Percentiles rank a stretch among this genome's conserved stretches.
Evolutionary conservation across 352 stramenopile species (phyloP).

Genomic region (Elongisporangium anandrum): DNA sequence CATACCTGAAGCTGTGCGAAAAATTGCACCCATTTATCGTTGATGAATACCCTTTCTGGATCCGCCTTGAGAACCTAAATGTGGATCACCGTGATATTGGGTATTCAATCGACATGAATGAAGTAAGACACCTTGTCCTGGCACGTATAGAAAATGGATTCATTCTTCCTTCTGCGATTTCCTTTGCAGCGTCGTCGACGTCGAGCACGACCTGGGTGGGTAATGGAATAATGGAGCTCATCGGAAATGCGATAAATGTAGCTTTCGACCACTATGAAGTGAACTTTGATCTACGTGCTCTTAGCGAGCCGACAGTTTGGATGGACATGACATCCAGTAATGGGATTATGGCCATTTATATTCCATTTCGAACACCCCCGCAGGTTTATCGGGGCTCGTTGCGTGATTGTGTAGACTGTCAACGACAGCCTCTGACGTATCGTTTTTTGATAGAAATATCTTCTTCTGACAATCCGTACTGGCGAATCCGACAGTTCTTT

Average conservation of each 20-base stretch:
- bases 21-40: slow-evolving; percentile 24
- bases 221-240: slow-evolving; percentile 10
- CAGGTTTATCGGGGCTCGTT: slow-evolving; percentile 26
- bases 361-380: slow-evolving; percentile 32
- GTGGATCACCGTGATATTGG: slow-evolving; percentile 11
- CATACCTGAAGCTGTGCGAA: slow-evolving; percentile 34
- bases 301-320: slow-evolving; percentile 37
- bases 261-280: slow-evolving; percentile 15
- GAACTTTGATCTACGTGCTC: slow-evolving; percentile 41
- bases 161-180: too few species aligned
- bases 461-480: slow-evolving; percentile 13
- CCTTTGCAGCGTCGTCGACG: too few species aligned
- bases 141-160: too few species aligned
- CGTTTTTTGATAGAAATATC: slow-evolving; percentile 5
- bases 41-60: slow-evolving; percentile 29
- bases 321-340: slow-evolving; percentile 27
- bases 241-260: slow-evolving; percentile 12
- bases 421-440: slow-evolving; percentile 37
- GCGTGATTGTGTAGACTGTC: slow-evolving; percentile 24
- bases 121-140: too few species aligned
- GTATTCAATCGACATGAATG: too few species aligned
- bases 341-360: slow-evolving; percentile 20
- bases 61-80: slow-evolving; percentile 42
- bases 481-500: slow-evolving; percentile 43
- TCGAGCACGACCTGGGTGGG: neutral